Base-by-base conservation (phyloP, 768 basidiomycete species). In the Naganishia randhawae region DNA sequence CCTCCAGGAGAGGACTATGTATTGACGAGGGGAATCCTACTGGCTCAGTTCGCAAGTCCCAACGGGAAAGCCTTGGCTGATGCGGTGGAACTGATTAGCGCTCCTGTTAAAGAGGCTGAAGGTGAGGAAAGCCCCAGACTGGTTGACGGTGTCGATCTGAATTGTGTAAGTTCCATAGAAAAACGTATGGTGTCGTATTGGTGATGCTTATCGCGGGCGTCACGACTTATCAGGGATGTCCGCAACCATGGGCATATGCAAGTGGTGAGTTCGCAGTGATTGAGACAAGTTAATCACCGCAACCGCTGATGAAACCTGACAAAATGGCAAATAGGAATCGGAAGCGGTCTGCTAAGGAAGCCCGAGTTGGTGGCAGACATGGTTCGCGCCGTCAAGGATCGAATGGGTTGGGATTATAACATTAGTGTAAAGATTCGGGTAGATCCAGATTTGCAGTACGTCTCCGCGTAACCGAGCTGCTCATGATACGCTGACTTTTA, bases 391-490 rank as follows among this genome's bases (percentile, higher is more conserved):
- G 82, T 82, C 6, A 80, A 82, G 37, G 81, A 75, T 51, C 72
- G 83, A 5, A 72, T 83, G 35, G 83, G 82, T 0, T 80, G 79
- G 73, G 71, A 76, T n/a, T 83, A 77, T 66, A 80, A 81, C n/a
- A 80, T 84, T 33, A 78, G 77, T 53, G 79, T 84, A 42, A 84
- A 84, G 77, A 84, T 84, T 25, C 72, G 83, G 10, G 77, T 84
- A 3, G 83, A 84, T 74, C 69, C 74, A 13, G 81, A 84, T 70
- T 74, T 77, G 6, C 73, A 77, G 57, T 61, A 41, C 19, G 57
- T 61, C 19, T 80, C 80, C 69, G 53, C 79, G 72, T 17, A n/a
- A 31, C 14, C 32, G 35, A 41, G 11, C 13, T 1, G 22, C 50
- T 62, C 8, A 17, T 29, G 50, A 41, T 37, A 14, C 6, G 31